A percentile compares a stretch with the other conserved stretches of the same genome.
These are phyloP conservation scores for Austroboletus festivus DNA, from an alignment of 768 basidiomycete genomes.

Conservation along the genomic window DNA sequence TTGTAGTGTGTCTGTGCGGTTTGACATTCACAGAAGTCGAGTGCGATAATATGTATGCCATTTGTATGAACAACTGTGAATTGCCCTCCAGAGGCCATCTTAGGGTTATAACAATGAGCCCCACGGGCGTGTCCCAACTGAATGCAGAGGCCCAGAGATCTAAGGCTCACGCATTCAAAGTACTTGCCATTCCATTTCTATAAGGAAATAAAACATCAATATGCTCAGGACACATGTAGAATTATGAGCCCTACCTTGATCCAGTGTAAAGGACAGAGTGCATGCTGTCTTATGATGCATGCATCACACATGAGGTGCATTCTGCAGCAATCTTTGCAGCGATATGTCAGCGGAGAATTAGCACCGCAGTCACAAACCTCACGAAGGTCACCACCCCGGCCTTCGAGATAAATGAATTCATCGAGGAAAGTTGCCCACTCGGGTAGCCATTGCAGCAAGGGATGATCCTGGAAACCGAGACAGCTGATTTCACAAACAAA, in stretches of 20 bases:
- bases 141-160: not conserved
- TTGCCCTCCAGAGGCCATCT: not conserved
- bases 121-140: not conserved
- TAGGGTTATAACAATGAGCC: not conserved
- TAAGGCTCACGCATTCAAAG: not conserved
- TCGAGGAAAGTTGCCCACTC: not conserved
- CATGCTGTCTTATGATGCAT: not conserved
- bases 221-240: no score
- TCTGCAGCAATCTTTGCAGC: not conserved
- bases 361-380: not conserved
- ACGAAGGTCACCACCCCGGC: not conserved
- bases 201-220: no score
- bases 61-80: conserved; percentile 1
- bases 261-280: not conserved
- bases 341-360: no score
- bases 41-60: not conserved
- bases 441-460: conserved; percentile 1
- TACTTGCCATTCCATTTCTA: conserved; percentile 4
- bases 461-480: no score
- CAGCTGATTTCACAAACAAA: no score
- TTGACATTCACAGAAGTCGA: no score
- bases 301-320: not conserved
- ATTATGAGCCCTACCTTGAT: no score
- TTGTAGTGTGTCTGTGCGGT: no score
- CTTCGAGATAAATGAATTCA: conserved; percentile 1